Conservation (phyloP, 176 grass and related monocot species). For the Musa beccarii region DNA sequence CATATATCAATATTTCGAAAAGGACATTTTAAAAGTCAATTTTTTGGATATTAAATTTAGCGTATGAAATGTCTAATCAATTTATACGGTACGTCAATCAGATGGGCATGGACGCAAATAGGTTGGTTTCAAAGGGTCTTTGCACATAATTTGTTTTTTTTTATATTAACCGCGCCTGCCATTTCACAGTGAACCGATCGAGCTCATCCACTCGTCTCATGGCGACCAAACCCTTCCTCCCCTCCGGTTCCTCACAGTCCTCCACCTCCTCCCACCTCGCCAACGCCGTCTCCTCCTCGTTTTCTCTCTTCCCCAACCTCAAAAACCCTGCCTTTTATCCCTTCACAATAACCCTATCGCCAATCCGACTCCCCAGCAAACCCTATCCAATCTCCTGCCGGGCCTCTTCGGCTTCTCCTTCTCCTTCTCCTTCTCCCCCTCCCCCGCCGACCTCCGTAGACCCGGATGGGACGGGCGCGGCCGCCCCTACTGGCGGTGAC, state of each 20-base stretch:
- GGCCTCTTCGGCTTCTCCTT: background rate
- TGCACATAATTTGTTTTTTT: no score
- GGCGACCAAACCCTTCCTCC: background rate
- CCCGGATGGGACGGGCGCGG: constrained; percentile 32
- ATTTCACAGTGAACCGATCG: background rate
- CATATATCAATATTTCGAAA: no score
- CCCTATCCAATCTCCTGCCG: constrained; percentile 6
- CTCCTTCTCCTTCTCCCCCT: constrained; percentile 16
- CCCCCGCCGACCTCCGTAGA: background rate
- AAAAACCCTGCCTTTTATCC: constrained; percentile 21
- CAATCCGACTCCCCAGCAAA: background rate
- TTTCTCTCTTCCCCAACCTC: background rate
- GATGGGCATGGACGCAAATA: no score
- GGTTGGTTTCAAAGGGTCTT: no score
- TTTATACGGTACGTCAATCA: no score
- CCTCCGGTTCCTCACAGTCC: background rate
- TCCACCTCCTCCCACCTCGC: background rate
- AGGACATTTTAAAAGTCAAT: no score
- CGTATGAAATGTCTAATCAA: no score
- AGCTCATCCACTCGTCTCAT: background rate
- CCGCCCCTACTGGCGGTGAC: constrained; percentile 49
- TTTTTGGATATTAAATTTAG: no score
- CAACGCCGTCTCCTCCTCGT: background rate
- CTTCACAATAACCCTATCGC: constrained; percentile 29
- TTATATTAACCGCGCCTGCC: no score